Base-by-base conservation (phyloP, 768 basidiomycete genomes). In the Tubosaeta sp. region DNA sequence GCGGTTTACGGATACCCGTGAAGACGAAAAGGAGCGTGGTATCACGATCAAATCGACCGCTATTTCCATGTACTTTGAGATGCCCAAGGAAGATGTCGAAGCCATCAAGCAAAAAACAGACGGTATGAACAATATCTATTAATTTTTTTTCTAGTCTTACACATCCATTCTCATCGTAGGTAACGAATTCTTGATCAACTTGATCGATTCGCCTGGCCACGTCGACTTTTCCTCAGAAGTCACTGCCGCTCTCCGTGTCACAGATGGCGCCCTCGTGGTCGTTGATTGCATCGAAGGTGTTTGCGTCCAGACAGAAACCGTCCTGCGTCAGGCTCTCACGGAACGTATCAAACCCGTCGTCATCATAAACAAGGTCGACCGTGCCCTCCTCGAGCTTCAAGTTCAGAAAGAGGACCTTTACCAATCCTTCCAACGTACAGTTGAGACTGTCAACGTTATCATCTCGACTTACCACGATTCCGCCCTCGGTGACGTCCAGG, bases 171-270 rank as follows among this genome's bases (percentile, higher is more conserved):
- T 34, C 40, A 41, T 48, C 53, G 7, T 42, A 86, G 93, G 94
- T 58, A 79, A 83, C 68, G 92, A 97, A 71, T 99, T 99, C 82
- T 83, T 99, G 81, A 97, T 99, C 81, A 99, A 99, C 77, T 76
- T 99, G 76, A 98, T 99, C 78, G 96, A 99, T 71, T 97, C 94
- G 8, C 96, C 96, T 48, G 96, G 96, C 64, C 96, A 99, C 83
- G 96, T 99, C 73, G 96, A 99, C 73, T 99, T 99, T 81, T 99
- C 96, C 30, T 98, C 96, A 46, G 96, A 99, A 75, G 96, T 99
- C 64, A 99, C 96, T 3, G 96, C 96, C 55, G 96, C 96, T 59
- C 92, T 99, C 69, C 96, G 96, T 77, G 96, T 99, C 66, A 99
- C 96, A 57, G 96, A 99, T 59, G 96, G 95, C 79, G 96, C 96